Conservation (phyloP, 2,329 filamentous ascomycete genomes). For the Monosporascus sp. region DNA sequence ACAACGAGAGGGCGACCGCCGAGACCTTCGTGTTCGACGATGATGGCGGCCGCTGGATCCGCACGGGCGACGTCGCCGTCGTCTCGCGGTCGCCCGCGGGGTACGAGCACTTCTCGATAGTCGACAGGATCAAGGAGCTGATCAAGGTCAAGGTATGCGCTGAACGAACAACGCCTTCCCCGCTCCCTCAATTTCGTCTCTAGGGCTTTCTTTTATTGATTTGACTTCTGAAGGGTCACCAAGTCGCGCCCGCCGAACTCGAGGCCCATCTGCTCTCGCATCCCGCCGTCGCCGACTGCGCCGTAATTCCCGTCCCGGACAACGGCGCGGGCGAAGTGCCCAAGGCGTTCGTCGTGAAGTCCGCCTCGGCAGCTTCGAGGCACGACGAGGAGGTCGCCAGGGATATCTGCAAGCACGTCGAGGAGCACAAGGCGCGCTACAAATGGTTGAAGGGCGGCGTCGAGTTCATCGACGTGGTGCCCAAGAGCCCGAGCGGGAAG, state of each 20-base stretch:
- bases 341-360: constrained; percentile 62
- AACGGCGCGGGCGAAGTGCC: constrained; percentile 60
- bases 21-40: constrained; percentile 69
- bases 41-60: constrained; percentile 70
- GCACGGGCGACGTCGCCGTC: constrained; percentile 80
- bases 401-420: constrained; percentile 48
- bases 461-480: constrained; percentile 53
- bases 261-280: constrained; percentile 76
- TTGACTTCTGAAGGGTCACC: constrained; percentile 49
- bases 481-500: constrained; percentile 63
- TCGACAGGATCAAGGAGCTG: constrained; percentile 61
- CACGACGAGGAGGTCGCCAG: constrained; percentile 34
- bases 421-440: constrained; percentile 52
- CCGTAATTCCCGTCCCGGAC: constrained; percentile 70
- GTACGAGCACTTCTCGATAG: constrained; percentile 77
- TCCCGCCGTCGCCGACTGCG: constrained; percentile 69
- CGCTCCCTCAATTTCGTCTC: too few relatives aligned
- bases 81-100: constrained; percentile 60
- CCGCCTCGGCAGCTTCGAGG: constrained; percentile 28
- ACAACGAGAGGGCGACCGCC: constrained; percentile 76
- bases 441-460: constrained; percentile 53
- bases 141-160: constrained; percentile 45
- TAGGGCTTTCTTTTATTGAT: too few relatives aligned
- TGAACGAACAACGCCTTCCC: too few relatives aligned
- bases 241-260: constrained; percentile 80